Conservation (phyloP, 116 monocot genomes). For the Phalaenopsis hybrid region DNA sequence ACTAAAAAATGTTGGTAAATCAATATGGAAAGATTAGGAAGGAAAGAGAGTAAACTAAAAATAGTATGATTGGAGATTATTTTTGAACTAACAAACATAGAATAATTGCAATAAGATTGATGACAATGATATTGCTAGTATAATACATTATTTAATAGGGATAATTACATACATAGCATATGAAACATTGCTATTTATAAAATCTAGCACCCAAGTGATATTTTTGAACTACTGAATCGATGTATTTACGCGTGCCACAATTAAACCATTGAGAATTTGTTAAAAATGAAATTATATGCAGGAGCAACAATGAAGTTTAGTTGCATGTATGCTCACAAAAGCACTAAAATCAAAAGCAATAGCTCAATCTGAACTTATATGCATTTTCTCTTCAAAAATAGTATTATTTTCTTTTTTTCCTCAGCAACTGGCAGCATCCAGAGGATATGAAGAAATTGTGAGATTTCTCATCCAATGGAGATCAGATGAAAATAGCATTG, state of each 20-base stretch:
- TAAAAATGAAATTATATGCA: neutral
- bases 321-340: neutral
- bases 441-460: slow-evolving; percentile 63
- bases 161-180: too few relatives aligned
- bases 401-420: neutral
- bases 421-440: slow-evolving; percentile 63
- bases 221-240: too few relatives aligned
- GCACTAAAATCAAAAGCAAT: neutral
- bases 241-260: too few relatives aligned
- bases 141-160: neutral
- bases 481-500: slow-evolving; percentile 48
- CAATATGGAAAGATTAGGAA: neutral
- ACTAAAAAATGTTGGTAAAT: neutral
- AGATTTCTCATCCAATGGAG: slow-evolving; percentile 51
- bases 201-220: too few relatives aligned
- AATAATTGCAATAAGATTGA: neutral
- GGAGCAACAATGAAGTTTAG: neutral
- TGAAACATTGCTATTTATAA: too few relatives aligned
- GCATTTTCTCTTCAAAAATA: neutral
- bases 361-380: neutral
- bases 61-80: neutral
- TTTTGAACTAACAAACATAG: neutral
- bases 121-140: neutral
- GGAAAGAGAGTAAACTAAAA: neutral
- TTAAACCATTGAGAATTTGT: too few relatives aligned